Conservation (phyloP, 169 alveolate species). For the Plasmodium chabaudi region DNA sequence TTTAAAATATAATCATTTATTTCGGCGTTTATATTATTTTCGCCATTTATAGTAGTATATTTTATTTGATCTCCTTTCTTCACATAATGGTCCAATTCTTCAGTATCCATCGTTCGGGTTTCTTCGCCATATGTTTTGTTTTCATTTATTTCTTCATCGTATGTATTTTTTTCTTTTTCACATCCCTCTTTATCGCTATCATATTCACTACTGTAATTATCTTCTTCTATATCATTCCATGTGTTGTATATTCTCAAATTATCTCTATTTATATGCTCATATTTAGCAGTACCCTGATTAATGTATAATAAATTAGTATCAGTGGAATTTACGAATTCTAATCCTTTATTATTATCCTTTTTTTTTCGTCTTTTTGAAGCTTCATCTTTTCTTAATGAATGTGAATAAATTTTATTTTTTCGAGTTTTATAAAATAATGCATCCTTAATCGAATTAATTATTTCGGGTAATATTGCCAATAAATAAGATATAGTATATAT, state of each 20-base stretch:
- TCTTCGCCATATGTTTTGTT: background rate
- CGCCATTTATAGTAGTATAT: background rate
- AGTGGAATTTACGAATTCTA: conserved; percentile 16
- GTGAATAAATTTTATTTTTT: conserved; percentile 19
- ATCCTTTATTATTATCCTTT: conserved; percentile 21
- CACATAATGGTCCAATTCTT: background rate
- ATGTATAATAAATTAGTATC: conserved; percentile 51
- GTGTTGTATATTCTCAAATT: background rate
- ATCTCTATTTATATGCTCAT: background rate
- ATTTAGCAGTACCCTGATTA: conserved; percentile 8
- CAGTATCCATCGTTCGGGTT: background rate
- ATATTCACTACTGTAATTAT: background rate
- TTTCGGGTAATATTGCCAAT: conserved; percentile 34
- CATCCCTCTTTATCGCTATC: background rate
- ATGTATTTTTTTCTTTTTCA: background rate
- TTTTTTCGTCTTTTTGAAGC: conserved; percentile 5
- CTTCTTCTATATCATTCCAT: background rate
- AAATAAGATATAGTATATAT: conserved; percentile 27
- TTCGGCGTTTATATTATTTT: conserved; percentile 1
- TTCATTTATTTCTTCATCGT: background rate
- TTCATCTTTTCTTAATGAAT: conserved; percentile 24
- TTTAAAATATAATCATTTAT: conserved; percentile 18
- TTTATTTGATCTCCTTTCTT: background rate
- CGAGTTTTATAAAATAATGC: conserved; percentile 38
- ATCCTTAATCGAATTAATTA: conserved; percentile 36